Base-by-base conservation (phyloP, 2,329 filamentous ascomycete genomes). In the Lachnellula cervina region DNA sequence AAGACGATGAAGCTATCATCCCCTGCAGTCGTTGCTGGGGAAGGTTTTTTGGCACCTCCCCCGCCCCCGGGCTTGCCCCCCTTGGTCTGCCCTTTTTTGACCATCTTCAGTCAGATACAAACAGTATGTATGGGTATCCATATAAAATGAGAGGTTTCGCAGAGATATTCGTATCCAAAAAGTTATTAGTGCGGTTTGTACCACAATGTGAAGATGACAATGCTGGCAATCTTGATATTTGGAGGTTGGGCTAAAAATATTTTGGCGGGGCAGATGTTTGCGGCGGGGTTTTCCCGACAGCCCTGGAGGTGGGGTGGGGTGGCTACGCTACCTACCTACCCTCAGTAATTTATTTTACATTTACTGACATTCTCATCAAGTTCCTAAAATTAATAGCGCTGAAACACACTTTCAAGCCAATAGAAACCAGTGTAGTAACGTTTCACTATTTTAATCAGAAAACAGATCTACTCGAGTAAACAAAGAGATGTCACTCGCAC, bases 1-100 rank as follows among this genome's bases (percentile, higher is more conserved):
- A 80, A 81, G 48, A 81, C 73, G 56, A 80, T 80, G 62, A 80
- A 79, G 66, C 78, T 78, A 66, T 79, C 77, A 59, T 80, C 78
- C 19, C 72, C 63, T 43, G 54, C 55, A 4, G 65, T 57, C 13
- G 60, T 60, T 35, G 67, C 57, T 44, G 66, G 60, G 2, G 65
- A 55, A 16, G 62, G 51, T 45, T 66, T 68, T 52, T 69, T 69
- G 43, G 59, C 59, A 4, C 59, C 62, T 46, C 62, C 60, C 21
- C 66, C 66, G 9, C 64, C 63, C 34, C 67, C 64, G n/a, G 68
- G 66, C 48, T 70, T 69, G 13, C 60, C 62, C 6, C 67, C 67
- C 51, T 69, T 70, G 32, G 67, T 17, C 59, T 69, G 68, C 49
- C 65, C 65, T 55, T 69, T 70, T 56, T 70, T 71, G 63, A 68